phyloP scores from a whole-genome alignment of 2,329 filamentous ascomycete species.

The Magnaporthales sp. region DNA sequence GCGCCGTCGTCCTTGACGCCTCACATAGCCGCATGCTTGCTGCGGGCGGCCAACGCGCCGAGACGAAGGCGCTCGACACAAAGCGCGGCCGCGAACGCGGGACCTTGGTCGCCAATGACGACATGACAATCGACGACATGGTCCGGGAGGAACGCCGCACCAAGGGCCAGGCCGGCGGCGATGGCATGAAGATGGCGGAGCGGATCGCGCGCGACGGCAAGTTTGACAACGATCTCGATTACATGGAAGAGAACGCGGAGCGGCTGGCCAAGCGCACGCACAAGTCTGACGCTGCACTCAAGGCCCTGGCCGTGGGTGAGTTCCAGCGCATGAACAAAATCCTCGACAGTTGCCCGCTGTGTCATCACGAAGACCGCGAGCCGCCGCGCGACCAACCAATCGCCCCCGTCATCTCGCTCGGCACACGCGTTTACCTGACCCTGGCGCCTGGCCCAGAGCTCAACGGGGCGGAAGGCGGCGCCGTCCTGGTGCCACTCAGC shows the following conservation, averaged over 20 bases:
- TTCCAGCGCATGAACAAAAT: conserved; percentile 85
- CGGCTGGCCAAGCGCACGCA: conserved; percentile 83
- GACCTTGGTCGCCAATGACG: conserved; percentile 79
- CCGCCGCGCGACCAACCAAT: conserved; percentile 58
- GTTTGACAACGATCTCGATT: conserved; percentile 88
- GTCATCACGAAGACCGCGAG: conserved; percentile 76
- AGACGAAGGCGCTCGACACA: conserved; percentile 70
- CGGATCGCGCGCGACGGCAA: conserved; percentile 88
- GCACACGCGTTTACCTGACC: conserved; percentile 78
- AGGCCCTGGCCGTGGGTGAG: conserved; percentile 77
- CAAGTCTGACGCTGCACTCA: conserved; percentile 79
- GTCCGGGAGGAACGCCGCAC: conserved; percentile 87
- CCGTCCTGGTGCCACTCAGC: conserved; percentile 80
- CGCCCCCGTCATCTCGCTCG: conserved; percentile 80
- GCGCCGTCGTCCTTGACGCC: conserved; percentile 71
- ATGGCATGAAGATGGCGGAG: conserved; percentile 76
- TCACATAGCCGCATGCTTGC: conserved; percentile 89
- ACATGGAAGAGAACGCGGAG: conserved; percentile 92
- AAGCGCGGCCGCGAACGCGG: conserved; percentile 80
- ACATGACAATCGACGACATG: conserved; percentile 97
- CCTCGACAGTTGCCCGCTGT: conserved; percentile 81
- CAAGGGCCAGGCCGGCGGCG: conserved; percentile 65
- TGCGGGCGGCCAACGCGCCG: conserved; percentile 46
- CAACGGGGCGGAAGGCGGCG: conserved; percentile 59
- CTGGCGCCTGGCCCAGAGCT: conserved; percentile 85